Percentiles rank a stretch among this genome's conserved stretches.
These are phyloP conservation scores for Xylariaceae sp. DNA, from an alignment of 2,329 filamentous ascomycete genomes.

Conservation along the genomic window DNA sequence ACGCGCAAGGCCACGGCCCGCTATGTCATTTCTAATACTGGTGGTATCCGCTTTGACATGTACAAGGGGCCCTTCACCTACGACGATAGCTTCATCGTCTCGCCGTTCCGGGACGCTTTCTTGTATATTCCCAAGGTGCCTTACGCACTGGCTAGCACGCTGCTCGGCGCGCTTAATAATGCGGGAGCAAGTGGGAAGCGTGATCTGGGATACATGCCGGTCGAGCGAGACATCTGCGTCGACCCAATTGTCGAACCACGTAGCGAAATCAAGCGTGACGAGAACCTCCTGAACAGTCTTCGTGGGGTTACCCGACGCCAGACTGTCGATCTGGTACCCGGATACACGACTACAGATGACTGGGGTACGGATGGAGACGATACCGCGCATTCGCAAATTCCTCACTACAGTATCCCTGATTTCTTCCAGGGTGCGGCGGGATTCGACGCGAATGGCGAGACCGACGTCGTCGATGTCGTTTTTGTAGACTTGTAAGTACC, in stretches of 20 bases:
- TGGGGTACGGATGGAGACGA: constrained; percentile 64
- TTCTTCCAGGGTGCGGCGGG: constrained; percentile 58
- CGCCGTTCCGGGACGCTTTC: constrained; percentile 61
- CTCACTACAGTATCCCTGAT: constrained; percentile 54
- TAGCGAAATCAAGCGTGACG: constrained; percentile 22
- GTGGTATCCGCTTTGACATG: constrained; percentile 66
- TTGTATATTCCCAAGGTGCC: constrained; percentile 61
- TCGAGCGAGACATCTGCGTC: constrained; percentile 53
- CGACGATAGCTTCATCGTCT: constrained; percentile 60
- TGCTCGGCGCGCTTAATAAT: constrained; percentile 52
- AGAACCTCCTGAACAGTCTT: constrained; percentile 33
- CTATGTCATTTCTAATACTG: constrained; percentile 66
- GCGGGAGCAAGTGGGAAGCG: constrained; percentile 46
- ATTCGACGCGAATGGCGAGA: constrained; percentile 53
- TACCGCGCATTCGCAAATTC: constrained; percentile 56
- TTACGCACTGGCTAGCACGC: constrained; percentile 50
- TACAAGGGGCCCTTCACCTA: constrained; percentile 68
- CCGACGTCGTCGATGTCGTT: constrained; percentile 58
- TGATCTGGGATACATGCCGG: constrained; percentile 45
- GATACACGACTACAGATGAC: constrained; percentile 63
- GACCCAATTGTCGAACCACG: constrained; percentile 49
- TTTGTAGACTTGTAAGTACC: constrained; percentile 58
- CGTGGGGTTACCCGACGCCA: constrained; percentile 55
- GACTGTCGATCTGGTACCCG: constrained; percentile 51
- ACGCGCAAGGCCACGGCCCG: constrained; percentile 57